Evolutionary conservation across 192 early-diverging fungal species (phyloP).

Genomic region (Blastocladiella britannica): DNA sequence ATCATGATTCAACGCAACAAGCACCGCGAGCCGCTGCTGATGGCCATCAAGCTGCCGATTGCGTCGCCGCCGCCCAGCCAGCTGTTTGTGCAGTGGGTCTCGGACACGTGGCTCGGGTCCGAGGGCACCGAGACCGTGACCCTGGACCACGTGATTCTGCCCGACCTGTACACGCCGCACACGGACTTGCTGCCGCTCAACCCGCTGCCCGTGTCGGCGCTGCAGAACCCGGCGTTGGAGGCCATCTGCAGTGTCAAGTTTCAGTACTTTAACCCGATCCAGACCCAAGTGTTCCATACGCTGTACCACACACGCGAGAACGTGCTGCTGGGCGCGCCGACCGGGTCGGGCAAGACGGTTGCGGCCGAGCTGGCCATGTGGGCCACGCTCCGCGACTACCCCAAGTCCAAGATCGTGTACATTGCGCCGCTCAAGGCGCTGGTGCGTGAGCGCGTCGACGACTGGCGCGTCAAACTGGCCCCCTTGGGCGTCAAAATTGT

Average conservation of each 20-base stretch:
- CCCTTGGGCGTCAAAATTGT: constrained; percentile 67
- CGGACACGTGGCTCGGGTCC: constrained; percentile 87
- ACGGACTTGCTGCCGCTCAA: constrained; percentile 83
- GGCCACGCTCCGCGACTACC: constrained; percentile 66
- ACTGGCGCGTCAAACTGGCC: constrained; percentile 60
- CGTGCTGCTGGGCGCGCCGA: constrained; percentile 81
- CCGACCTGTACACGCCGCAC: constrained; percentile 58
- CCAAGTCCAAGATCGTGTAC: constrained; percentile 74
- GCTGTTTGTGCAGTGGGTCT: constrained; percentile 77
- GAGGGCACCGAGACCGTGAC: constrained; percentile 69
- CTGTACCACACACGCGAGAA: constrained; percentile 71
- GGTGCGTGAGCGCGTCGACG: constrained; percentile 78
- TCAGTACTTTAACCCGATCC: constrained; percentile 93
- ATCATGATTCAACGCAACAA: constrained; percentile 53
- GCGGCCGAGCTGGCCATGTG: constrained; percentile 93
- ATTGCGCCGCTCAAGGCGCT: constrained; percentile 96
- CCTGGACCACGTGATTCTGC: constrained; percentile 79
- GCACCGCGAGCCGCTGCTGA: constrained; percentile 39
- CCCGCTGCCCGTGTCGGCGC: constrained; percentile 69
- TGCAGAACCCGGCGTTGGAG: constrained; percentile 64
- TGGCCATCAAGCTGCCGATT: constrained; percentile 76
- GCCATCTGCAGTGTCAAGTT: constrained; percentile 66
- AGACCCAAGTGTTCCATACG: constrained; percentile 97
- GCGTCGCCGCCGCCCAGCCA: constrained; percentile 79
- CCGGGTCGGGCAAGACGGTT: constrained; percentile 94